phyloP scores from a whole-genome alignment of 2,329 filamentous ascomycete genomes.

The Fusarium penzigii region DNA sequence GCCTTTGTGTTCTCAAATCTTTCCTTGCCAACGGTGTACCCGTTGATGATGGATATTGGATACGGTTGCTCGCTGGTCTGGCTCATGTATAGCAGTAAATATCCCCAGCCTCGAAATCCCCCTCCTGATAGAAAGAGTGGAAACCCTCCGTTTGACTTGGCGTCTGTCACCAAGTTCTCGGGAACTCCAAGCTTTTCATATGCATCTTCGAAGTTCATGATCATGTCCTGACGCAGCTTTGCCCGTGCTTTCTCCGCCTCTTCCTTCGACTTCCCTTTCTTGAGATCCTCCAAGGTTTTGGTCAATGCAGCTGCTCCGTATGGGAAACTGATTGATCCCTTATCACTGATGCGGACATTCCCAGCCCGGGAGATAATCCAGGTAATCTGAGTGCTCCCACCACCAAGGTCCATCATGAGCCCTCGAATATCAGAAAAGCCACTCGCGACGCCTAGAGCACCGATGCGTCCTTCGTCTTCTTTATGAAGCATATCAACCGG shows the following conservation, averaged over 20 bases:
- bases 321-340: slow-evolving; percentile 12
- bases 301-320: slow-evolving; percentile 15
- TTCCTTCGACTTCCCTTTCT: slow-evolving; percentile 9
- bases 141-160: slow-evolving; percentile 10
- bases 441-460: slow-evolving; percentile 12
- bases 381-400: slow-evolving; percentile 17
- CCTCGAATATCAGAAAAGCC: slow-evolving; percentile 13
- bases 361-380: slow-evolving; percentile 16
- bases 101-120: slow-evolving; percentile 15
- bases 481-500: slow-evolving; percentile 9
- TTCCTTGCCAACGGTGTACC: slow-evolving; percentile 8
- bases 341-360: slow-evolving; percentile 14
- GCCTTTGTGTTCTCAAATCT: slow-evolving; percentile 15
- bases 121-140: slow-evolving; percentile 13
- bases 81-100: slow-evolving; percentile 14
- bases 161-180: slow-evolving; percentile 4
- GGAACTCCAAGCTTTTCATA: slow-evolving; percentile 10
- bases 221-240: slow-evolving; percentile 9
- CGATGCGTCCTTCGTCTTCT: slow-evolving; percentile 15
- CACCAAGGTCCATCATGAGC: slow-evolving; percentile 16
- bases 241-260: slow-evolving; percentile 12
- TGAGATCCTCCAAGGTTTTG: slow-evolving; percentile 6
- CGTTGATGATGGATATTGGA: slow-evolving; percentile 16
- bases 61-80: slow-evolving; percentile 3
- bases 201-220: slow-evolving; percentile 5